phyloP scores from a whole-genome alignment of 2,329 filamentous ascomycete genomes.

The Trichoderma atrobrunneum region DNA sequence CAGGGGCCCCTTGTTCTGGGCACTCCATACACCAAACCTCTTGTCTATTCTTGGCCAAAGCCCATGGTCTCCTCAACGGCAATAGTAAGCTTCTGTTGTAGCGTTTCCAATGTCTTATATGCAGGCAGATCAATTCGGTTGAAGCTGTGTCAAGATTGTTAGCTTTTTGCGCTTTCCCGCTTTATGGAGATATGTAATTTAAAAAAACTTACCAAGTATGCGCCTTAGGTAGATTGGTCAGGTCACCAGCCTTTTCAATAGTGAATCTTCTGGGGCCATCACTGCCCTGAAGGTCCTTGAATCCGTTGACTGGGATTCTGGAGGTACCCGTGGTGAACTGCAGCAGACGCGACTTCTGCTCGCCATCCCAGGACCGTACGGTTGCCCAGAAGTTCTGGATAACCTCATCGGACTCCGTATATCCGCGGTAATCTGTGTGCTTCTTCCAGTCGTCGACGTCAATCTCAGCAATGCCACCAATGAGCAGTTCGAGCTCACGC shows the following conservation, averaged over 20 bases:
- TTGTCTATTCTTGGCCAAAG: slow-evolving; percentile 86
- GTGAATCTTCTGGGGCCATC: slow-evolving; percentile 95
- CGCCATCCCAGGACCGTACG: slow-evolving; percentile 93
- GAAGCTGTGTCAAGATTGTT: slow-evolving; percentile 61
- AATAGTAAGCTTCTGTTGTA: slow-evolving; percentile 89
- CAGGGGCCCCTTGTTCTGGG: background rate
- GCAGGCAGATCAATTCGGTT: slow-evolving; percentile 93
- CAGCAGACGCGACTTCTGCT: slow-evolving; percentile 93
- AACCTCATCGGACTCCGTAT: slow-evolving; percentile 95
- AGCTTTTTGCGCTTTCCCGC: slow-evolving; percentile 4
- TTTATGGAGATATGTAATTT: background rate
- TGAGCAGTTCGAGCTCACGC: slow-evolving; percentile 91
- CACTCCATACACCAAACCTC: slow-evolving; percentile 17
- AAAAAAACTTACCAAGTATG: slow-evolving; percentile 80
- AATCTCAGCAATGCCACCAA: slow-evolving; percentile 99
- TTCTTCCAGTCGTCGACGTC: slow-evolving; percentile 99
- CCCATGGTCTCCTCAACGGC: slow-evolving; percentile 98
- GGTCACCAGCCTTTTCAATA: slow-evolving; percentile 94
- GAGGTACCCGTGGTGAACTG: slow-evolving; percentile 98
- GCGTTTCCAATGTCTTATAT: slow-evolving; percentile 82
- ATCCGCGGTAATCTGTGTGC: slow-evolving; percentile 97
- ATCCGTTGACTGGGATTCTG: slow-evolving; percentile 96
- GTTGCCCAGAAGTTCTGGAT: slow-evolving; percentile 99
- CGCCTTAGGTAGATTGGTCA: slow-evolving; percentile 87
- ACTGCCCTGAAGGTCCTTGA: slow-evolving; percentile 97